Base-by-base conservation (phyloP, 371 early-diverging fungal genomes). In the Mucor piriformis region DNA sequence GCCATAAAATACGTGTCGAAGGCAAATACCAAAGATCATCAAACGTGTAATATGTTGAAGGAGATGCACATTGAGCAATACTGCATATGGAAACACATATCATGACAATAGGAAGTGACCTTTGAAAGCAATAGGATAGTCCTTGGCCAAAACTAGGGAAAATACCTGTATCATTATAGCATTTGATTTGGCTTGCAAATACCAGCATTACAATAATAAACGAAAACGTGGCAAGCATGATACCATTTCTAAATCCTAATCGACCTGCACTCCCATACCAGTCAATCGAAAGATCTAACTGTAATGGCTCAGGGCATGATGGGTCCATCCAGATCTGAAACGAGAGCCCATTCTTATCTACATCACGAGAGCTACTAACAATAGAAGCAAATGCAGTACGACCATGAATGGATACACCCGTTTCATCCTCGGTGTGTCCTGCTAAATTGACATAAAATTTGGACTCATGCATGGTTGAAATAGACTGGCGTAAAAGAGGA, bases 191-290 rank as follows among this genome's bases (percentile, higher is more conserved):
- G 6, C 76, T 72, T 18, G 72, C 65, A 53, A 89, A 61, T 5
- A 86, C 80, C 56, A 88, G 55, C 16, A 86, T 69, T 4, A 87
- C 88, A 54, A 86, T 83, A 8, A 89, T 70, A 62, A 87, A 89
- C 1, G 89, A 77, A 58, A 90, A 81, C 0, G 86, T 82, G 12
- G 87, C 74, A 24, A 90, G 64, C 49, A 89, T 86, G 62, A 89
- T 88, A 12, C 90, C 85, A 50, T 89, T 86, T 25, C 92, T 76
- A 59, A 88, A 88, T 6, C 90, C 82, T 27, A 87, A 63, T 18
- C 90, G 82, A 44, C 89, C 89, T 33, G 90, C 69, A 57, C 90
- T 88, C 15, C 89, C 88, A 64, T 90, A 91, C 83, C 79, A 86
- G 71, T 91, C 89, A 24, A 91, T 76, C 1, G 70, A 63, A 24